Percentiles rank a stretch among this genome's conserved stretches.
phyloP scores from a whole-genome alignment of 495 filamentous ascomycete species.

The Lasiosphaeriaceae sp. region DNA sequence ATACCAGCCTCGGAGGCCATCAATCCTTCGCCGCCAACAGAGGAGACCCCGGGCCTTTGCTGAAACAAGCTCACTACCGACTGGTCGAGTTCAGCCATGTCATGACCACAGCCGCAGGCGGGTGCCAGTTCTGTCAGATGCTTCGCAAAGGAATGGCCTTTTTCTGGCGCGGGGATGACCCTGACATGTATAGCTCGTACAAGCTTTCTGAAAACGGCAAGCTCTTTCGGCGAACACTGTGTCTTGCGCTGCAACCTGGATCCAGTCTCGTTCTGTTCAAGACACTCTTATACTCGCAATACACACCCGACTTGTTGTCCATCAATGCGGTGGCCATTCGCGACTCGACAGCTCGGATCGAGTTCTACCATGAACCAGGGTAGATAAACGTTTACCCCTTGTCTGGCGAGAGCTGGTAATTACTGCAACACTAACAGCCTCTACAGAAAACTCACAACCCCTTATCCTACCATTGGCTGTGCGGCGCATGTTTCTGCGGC shows the following conservation, averaged over 20 bases:
- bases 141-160: conserved; percentile 7
- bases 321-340: conserved; percentile 10
- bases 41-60: neutral
- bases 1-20: neutral
- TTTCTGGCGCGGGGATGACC: conserved; percentile 6
- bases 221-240: neutral
- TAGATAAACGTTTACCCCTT: neutral
- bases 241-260: conserved; percentile 9
- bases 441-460: neutral
- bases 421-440: too few species aligned
- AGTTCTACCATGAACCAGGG: conserved; percentile 6
- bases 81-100: neutral
- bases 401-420: too few species aligned
- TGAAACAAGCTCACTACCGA: conserved; percentile 1
- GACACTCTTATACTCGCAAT: conserved; percentile 6
- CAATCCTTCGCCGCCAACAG: neutral
- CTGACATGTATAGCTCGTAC: neutral
- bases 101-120: neutral
- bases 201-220: neutral
- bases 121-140: conserved; percentile 3
- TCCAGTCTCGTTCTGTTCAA: conserved; percentile 6
- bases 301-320: conserved; percentile 1
- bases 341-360: conserved; percentile 9
- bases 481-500: conserved; percentile 7
- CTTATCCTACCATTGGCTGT: conserved; percentile 1